Evolutionary conservation across 495 filamentous ascomycete species (phyloP).

Genomic region (Tuber microsphaerosporum): DNA sequence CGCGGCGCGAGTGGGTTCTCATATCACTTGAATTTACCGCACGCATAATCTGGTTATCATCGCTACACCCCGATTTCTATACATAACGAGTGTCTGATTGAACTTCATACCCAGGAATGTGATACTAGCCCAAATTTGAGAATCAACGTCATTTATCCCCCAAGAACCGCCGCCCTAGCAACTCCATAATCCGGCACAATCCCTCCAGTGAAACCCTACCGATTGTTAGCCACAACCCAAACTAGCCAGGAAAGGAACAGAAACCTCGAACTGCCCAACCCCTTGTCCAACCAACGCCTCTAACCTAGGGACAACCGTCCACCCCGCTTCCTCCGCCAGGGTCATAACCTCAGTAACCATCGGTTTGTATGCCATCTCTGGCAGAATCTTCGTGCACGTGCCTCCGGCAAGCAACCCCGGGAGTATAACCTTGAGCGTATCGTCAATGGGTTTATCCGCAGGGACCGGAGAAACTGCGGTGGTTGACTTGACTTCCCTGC

Average conservation of each 20-base stretch:
- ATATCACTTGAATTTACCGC: background rate
- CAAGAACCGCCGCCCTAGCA: constrained; percentile 35
- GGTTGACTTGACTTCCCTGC: constrained; percentile 51
- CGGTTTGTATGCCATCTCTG: constrained; percentile 98
- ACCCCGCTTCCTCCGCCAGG: constrained; percentile 72
- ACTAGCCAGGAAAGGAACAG: background rate
- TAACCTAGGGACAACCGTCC: constrained; percentile 76
- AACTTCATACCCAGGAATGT: background rate
- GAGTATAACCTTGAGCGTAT: constrained; percentile 60
- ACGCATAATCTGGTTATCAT: background rate
- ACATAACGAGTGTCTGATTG: background rate
- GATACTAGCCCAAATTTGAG: background rate
- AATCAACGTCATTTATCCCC: background rate
- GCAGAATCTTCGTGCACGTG: constrained; percentile 53
- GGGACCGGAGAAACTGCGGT: constrained; percentile 88
- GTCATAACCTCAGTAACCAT: constrained; percentile 75
- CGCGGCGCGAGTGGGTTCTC: background rate
- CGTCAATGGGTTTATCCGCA: constrained; percentile 76
- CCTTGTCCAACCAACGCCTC: constrained; percentile 81
- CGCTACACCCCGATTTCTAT: background rate
- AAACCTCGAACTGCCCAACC: constrained; percentile 38
- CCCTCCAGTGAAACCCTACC: constrained; percentile 36
- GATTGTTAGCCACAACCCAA: background rate
- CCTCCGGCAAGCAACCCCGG: constrained; percentile 55
- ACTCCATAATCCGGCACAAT: constrained; percentile 34